Evolutionary conservation across 2,329 filamentous ascomycete species (phyloP), one percentile per base, ranked within the genome.

Genomic region (Exophiala alcalophila): DNA sequence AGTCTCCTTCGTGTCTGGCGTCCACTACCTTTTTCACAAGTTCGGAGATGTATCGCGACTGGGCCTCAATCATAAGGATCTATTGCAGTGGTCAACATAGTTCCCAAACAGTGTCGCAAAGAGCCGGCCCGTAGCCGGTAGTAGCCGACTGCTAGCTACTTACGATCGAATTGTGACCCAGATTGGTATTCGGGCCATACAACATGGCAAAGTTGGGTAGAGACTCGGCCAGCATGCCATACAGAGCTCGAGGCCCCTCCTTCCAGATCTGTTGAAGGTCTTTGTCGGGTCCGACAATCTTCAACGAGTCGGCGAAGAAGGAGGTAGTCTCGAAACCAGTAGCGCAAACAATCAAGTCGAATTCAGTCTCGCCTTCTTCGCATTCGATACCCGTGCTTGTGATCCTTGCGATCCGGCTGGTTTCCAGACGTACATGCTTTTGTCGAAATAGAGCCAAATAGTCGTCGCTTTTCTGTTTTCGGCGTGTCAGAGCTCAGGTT

Each of bases 41-140:
- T 0, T 63, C 65, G 44, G 69, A 73, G 41, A 80, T 66, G 53
- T 78, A 80, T 2, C 71, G 65, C 2, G 65, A 67, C 52, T 80
- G 76, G 2, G 74, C 69, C 54, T 80, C 77, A 47, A 79, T 77
- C 73, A 79, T 79, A 10, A 78, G 63, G 48, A 80, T 74, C 51
- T n/a, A n/a, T n/a, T n/a, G n/a, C n/a, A n/a, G n/a, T n/a, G n/a
- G n/a, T n/a, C n/a, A n/a, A n/a, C n/a, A n/a, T n/a, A n/a, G n/a
- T n/a, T n/a, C n/a, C n/a, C n/a, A n/a, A n/a, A n/a, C n/a, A n/a
- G n/a, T n/a, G n/a, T n/a, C n/a, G n/a, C n/a, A n/a, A n/a, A n/a
- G n/a, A n/a, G n/a, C n/a, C n/a, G n/a, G n/a, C n/a, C n/a, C n/a
- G n/a, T n/a, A n/a, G n/a, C n/a, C n/a, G n/a, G n/a, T n/a, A n/a